Evolutionary conservation across 2,329 filamentous ascomycete species (phyloP).

Genomic region (Botrytis hyacinthi): DNA sequence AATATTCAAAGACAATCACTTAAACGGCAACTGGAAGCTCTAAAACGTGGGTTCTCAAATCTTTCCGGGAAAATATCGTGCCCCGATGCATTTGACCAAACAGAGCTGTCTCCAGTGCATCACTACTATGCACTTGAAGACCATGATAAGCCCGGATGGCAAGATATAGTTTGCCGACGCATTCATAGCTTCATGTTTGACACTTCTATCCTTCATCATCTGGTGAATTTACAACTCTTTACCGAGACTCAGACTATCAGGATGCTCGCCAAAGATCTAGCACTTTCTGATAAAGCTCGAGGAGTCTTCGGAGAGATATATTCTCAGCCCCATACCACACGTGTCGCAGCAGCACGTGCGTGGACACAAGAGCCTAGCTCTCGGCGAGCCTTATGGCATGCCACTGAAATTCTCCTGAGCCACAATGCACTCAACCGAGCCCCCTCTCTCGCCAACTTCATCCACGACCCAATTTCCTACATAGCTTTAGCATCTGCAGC

Average conservation of each 20-base stretch:
- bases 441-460: slow-evolving; percentile 9
- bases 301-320: slow-evolving; percentile 7
- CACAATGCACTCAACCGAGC: slow-evolving; percentile 24
- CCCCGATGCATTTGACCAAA: slow-evolving; percentile 22
- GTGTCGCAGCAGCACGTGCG: slow-evolving; percentile 30
- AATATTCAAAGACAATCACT: slow-evolving; percentile 27
- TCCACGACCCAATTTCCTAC: slow-evolving; percentile 40
- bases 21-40: slow-evolving; percentile 25
- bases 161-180: slow-evolving; percentile 28
- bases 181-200: slow-evolving; percentile 39
- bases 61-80: slow-evolving; percentile 23
- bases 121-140: slow-evolving; percentile 35
- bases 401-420: slow-evolving; percentile 37
- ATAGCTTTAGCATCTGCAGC: slow-evolving; percentile 39
- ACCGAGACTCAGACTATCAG: slow-evolving; percentile 40
- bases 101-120: slow-evolving; percentile 22
- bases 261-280: slow-evolving; percentile 32
- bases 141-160: slow-evolving; percentile 23
- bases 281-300: background rate
- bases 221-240: slow-evolving; percentile 42
- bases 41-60: slow-evolving; percentile 26
- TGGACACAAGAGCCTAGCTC: slow-evolving; percentile 40
- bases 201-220: slow-evolving; percentile 41
- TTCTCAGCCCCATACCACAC: slow-evolving; percentile 23
- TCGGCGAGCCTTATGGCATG: slow-evolving; percentile 40